These are phyloP conservation scores for Priceomyces carsonii DNA, from an alignment of 805 yeast species.

Conservation along the genomic window DNA sequence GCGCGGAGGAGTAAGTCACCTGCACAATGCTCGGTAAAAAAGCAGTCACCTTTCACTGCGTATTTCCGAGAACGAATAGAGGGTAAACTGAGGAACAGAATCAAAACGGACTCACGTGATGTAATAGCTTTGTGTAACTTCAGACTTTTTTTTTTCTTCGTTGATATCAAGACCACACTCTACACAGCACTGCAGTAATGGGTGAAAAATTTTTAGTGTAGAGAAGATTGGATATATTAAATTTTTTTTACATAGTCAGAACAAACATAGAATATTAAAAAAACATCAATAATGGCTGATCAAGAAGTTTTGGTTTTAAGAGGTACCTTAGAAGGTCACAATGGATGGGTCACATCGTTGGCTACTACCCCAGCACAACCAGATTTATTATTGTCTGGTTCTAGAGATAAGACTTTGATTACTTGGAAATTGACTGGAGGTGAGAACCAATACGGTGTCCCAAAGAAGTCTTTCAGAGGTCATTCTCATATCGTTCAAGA, in stretches of 20 bases:
- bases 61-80: constrained; percentile 37
- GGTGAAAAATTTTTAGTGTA: too few species aligned
- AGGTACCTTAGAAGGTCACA: constrained; percentile 95
- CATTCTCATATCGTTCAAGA: constrained; percentile 99
- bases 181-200: too few species aligned
- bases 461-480: constrained; percentile 95
- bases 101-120: constrained; percentile 7
- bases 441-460: constrained; percentile 92
- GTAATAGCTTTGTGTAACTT: constrained; percentile 5
- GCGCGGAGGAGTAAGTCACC: neutral
- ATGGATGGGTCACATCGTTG: constrained; percentile 93
- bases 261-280: too few species aligned
- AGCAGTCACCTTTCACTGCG: constrained; percentile 38
- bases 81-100: constrained; percentile 27
- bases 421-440: constrained; percentile 97
- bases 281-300: constrained; percentile 56
- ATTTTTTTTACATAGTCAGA: too few species aligned
- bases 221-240: too few species aligned
- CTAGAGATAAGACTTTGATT: constrained; percentile 98
- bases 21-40: constrained; percentile 23
- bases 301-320: constrained; percentile 98
- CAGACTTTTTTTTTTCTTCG: neutral
- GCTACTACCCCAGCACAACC: constrained; percentile 99
- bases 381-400: constrained; percentile 95
- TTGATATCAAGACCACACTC: too few species aligned